These are phyloP conservation scores for Vanrija sp. DNA, from an alignment of 1,284 basidiomycete genomes.

Conservation along the genomic window DNA sequence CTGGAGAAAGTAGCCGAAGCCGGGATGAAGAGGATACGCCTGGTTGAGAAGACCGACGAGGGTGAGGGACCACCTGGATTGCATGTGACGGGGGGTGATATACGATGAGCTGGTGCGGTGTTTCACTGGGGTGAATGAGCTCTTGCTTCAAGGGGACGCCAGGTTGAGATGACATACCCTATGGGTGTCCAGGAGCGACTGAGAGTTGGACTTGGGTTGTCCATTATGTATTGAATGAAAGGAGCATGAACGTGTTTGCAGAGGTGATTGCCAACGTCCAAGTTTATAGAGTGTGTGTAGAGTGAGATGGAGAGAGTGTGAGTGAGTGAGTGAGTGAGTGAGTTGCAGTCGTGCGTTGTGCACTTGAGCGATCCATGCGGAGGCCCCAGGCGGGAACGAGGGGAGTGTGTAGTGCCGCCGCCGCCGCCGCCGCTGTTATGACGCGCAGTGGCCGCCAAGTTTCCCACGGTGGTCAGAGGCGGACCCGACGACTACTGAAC, in stretches of 20 bases:
- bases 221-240: neutral
- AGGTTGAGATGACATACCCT: slow-evolving; percentile 12
- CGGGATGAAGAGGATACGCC: slow-evolving; percentile 40
- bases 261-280: no score
- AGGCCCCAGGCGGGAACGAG: no score
- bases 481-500: no score
- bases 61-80: slow-evolving; percentile 57
- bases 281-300: neutral
- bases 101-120: slow-evolving; percentile 78
- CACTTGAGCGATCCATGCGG: no score
- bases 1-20: slow-evolving; percentile 27
- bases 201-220: neutral
- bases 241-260: no score
- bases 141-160: neutral
- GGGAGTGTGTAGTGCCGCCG: no score
- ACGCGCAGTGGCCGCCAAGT: no score
- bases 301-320: neutral
- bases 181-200: slow-evolving; percentile 24
- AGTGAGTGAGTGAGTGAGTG: neutral
- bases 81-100: slow-evolving; percentile 84
- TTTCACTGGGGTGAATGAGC: slow-evolving; percentile 38
- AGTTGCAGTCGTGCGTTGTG: no score
- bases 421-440: no score
- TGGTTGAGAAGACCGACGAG: slow-evolving; percentile 23
- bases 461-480: no score